Conservation (phyloP, 2,329 filamentous ascomycete species). For the Talaromyces sp. region DNA sequence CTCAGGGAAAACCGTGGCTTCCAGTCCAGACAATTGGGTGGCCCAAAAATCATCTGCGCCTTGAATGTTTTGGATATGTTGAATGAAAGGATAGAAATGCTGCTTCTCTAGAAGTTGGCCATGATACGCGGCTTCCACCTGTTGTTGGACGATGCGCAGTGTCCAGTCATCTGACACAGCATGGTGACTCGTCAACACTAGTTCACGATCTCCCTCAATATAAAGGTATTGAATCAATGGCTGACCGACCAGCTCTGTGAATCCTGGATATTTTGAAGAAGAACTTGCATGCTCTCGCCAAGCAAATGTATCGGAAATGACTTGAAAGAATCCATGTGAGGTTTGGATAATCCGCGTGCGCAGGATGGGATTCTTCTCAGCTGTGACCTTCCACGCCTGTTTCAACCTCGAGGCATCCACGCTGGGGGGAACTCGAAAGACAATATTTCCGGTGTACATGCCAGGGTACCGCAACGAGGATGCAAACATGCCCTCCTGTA, state of each 20-base stretch:
- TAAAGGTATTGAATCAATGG: conserved; percentile 30
- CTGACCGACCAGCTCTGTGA: conserved; percentile 37
- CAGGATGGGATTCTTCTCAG: conserved; percentile 41
- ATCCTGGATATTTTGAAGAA: too few relatives aligned
- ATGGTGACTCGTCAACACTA: conserved; percentile 54
- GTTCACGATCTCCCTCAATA: conserved; percentile 30
- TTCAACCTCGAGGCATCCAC: conserved; percentile 38
- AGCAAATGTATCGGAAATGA: conserved; percentile 30
- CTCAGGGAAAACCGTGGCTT: not conserved
- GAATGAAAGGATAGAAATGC: not conserved
- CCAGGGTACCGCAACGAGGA: conserved; percentile 31
- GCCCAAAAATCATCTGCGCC: not conserved
- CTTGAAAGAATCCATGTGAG: conserved; percentile 26
- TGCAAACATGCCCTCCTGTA: conserved; percentile 41
- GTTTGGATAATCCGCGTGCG: conserved; percentile 39
- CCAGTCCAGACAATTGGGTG: not conserved
- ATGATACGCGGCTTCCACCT: not conserved
- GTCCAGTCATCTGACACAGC: conserved; percentile 38
- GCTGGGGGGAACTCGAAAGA: conserved; percentile 28
- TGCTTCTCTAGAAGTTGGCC: too few relatives aligned
- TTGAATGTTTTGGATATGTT: not conserved
- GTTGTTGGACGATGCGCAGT: not conserved
- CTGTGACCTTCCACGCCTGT: conserved; percentile 40
- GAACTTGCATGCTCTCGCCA: conserved; percentile 29
- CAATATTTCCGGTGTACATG: conserved; percentile 35